Conservation (phyloP, 139 green algal genomes). For the Picochlorum sp. region DNA sequence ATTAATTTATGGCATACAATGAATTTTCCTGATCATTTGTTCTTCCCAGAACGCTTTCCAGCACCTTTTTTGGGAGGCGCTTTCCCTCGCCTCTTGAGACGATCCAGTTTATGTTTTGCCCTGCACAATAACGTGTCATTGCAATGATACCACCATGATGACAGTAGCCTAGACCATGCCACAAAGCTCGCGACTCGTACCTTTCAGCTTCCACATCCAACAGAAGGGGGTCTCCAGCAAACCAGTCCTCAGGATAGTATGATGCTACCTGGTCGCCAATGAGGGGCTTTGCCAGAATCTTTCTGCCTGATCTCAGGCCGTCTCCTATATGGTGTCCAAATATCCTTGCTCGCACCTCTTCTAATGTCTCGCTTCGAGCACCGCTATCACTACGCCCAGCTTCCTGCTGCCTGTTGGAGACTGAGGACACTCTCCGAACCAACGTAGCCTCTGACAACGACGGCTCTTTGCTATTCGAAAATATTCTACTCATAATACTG, state of each 20-base stretch:
- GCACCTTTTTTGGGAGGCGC: constrained; percentile 47
- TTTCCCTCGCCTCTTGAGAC: constrained; percentile 40
- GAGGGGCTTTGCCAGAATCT: constrained; percentile 45
- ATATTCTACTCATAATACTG: too few species aligned
- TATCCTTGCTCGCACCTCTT: constrained; percentile 44
- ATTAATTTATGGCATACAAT: too few species aligned
- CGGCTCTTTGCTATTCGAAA: too few species aligned
- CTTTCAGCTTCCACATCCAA: constrained; percentile 32
- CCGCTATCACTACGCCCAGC: background rate
- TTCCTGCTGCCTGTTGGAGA: too few species aligned
- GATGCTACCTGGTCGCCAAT: constrained; percentile 32
- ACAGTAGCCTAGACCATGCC: background rate
- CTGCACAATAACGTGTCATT: constrained; percentile 9
- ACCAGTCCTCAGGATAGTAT: constrained; percentile 41
- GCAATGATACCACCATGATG: background rate
- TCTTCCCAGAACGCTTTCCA: constrained; percentile 41
- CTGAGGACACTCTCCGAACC: background rate
- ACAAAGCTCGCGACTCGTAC: constrained; percentile 20
- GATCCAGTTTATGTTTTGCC: constrained; percentile 39
- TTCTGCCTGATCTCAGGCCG: constrained; percentile 48
- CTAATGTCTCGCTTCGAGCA: constrained; percentile 25
- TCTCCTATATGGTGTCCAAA: constrained; percentile 61
- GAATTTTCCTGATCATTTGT: background rate
- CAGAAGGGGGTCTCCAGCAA: constrained; percentile 43
- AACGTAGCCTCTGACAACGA: too few species aligned